These are phyloP conservation scores for Eucalyptus paniculata DNA, from an alignment of 345 rosid species.

Conservation along the genomic window DNA sequence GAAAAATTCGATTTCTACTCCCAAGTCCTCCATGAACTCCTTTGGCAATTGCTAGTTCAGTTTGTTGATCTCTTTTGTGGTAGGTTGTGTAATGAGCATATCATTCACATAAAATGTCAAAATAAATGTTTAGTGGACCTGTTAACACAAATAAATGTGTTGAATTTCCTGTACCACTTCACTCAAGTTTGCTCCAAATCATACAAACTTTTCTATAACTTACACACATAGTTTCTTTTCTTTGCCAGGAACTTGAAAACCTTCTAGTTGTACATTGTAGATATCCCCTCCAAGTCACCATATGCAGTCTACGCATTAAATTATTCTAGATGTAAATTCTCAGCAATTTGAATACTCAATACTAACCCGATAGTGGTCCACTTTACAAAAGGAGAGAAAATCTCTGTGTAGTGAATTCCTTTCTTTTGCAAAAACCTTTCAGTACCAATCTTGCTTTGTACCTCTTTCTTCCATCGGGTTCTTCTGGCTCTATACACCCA, in stretches of 20 bases:
- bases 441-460: neutral
- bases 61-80: neutral
- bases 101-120: neutral
- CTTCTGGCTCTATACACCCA: neutral
- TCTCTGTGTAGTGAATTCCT: neutral
- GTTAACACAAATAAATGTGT: neutral
- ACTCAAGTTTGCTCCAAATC: neutral
- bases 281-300: neutral
- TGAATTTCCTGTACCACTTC: neutral
- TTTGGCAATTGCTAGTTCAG: neutral
- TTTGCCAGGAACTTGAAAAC: neutral
- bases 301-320: neutral
- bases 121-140: neutral
- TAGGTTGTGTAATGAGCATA: neutral
- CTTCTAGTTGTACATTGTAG: neutral
- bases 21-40: neutral
- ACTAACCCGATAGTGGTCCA: neutral
- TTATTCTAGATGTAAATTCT: neutral
- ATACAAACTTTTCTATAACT: neutral
- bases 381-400: neutral
- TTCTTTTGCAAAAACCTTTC: neutral
- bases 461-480: neutral
- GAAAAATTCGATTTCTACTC: neutral
- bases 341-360: neutral
- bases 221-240: neutral